Conservation (phyloP, 208 protist species). For the Kentomonas sorsogonicus region DNA sequence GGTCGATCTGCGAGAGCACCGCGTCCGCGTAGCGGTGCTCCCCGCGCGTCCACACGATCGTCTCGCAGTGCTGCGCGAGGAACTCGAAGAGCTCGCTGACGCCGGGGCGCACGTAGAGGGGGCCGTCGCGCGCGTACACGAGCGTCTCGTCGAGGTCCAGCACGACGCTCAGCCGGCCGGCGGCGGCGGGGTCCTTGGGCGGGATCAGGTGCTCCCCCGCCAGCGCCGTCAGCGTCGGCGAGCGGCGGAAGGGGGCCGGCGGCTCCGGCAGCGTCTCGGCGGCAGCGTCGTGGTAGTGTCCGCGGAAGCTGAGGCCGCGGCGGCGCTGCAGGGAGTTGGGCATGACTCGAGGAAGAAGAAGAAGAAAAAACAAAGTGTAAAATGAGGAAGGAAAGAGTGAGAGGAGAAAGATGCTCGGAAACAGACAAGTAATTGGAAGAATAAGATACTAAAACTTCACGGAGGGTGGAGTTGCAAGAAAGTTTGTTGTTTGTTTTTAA, state of each 20-base stretch:
- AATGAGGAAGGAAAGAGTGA: background rate
- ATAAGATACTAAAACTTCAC: no score
- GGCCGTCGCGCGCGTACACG: slow-evolving; percentile 78
- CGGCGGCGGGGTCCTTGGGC: slow-evolving; percentile 35
- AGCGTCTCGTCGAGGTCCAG: slow-evolving; percentile 91
- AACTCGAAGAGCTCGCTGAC: slow-evolving; percentile 75
- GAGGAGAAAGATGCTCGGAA: no score
- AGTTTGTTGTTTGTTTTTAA: background rate
- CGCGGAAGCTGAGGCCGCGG: slow-evolving; percentile 47
- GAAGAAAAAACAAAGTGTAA: no score
- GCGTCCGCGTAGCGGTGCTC: slow-evolving; percentile 82
- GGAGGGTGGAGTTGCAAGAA: no score
- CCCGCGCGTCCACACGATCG: slow-evolving; percentile 84
- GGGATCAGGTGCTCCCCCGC: slow-evolving; percentile 38
- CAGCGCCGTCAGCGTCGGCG: slow-evolving; percentile 22
- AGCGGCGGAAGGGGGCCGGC: slow-evolving; percentile 24
- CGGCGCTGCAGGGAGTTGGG: slow-evolving; percentile 34
- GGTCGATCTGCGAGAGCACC: slow-evolving; percentile 81
- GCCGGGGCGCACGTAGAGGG: slow-evolving; percentile 86
- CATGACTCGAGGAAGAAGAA: slow-evolving; percentile 2
- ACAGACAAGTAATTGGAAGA: no score
- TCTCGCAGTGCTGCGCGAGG: slow-evolving; percentile 70
- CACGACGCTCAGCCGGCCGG: slow-evolving; percentile 78
- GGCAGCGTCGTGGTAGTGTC: slow-evolving; percentile 20
- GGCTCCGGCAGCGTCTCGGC: slow-evolving; percentile 15